phyloP scores from a whole-genome alignment of 139 green algal genomes.

The Coccomyxa sp. region DNA sequence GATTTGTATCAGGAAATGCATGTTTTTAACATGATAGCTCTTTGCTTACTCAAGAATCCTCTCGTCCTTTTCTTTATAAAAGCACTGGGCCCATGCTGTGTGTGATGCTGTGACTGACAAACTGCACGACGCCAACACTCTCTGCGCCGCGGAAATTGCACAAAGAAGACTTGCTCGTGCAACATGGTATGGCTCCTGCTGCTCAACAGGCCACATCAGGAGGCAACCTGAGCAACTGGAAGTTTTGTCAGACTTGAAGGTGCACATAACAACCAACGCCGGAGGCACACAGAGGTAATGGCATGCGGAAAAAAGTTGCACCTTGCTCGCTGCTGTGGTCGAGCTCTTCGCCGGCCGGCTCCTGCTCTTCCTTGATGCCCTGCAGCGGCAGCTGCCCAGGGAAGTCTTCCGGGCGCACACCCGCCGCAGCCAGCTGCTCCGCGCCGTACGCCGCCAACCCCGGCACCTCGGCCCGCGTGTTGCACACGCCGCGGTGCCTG shows the following conservation, averaged over 20 bases:
- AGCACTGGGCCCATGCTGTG: not conserved
- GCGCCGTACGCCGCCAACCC: constrained; percentile 8
- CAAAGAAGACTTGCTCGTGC: no score
- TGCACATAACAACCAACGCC: no score
- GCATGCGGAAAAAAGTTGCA: not conserved
- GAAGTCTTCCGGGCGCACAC: not conserved
- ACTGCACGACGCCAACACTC: not conserved
- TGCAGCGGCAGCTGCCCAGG: not conserved
- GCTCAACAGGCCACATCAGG: not conserved
- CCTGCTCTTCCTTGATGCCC: not conserved
- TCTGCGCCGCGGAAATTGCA: no score
- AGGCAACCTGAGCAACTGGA: no score
- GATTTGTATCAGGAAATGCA: not conserved
- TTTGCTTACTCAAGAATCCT: not conserved
- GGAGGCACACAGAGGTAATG: no score
- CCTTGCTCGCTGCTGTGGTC: not conserved
- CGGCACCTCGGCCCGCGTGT: constrained; percentile 25
- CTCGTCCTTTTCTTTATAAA: not conserved
- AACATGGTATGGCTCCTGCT: no score
- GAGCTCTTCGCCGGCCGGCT: not conserved
- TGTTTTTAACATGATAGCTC: not conserved
- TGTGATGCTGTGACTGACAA: not conserved
- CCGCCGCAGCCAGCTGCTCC: not conserved
- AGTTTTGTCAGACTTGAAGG: no score
- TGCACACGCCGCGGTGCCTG: constrained; percentile 33